Evolutionary conservation across 2,329 filamentous ascomycete species (phyloP), one percentile per base, ranked within the genome.

Genomic region (Colletotrichum tropicicola): DNA sequence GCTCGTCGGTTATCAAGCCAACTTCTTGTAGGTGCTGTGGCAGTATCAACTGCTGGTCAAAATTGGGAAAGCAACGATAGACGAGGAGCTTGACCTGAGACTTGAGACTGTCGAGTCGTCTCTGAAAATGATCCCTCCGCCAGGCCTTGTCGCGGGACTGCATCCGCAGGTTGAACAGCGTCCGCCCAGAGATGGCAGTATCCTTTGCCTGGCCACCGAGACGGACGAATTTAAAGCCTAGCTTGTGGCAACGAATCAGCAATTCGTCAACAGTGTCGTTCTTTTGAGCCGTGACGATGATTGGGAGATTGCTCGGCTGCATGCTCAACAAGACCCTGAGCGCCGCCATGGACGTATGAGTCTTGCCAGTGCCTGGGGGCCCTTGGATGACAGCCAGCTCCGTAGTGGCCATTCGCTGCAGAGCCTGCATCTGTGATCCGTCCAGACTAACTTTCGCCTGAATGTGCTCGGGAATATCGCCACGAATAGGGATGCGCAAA

Each of bases 211-310:
- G 86, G 3, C 90, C 89, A 43, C 93, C 93, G 9, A 87, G 73
- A 3, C 85, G 83, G 9, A 82, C 79, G 61, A 94, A 89, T 1
- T 87, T 83, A 83, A 76, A 91, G 3, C 74, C 76, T 0, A 70
- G 58, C 1, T 79, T 73, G 1, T 88, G 81, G 15, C 93, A 82
- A 58, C 90, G 87, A 1, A 80, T 78, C 0, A 97, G 80, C 0
- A 98, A 81, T 73, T 97, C 94, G 70, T 98, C 94, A 0, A 97
- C 80, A 0, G 94, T 94, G 75, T 97, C 93, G 64, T 98, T 98
- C 0, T 94, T 98, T 71, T 97, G 93, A 7, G 93, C 93, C 0
- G 93, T 87, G 4, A 97, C 83, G 19, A 97, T 83, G 28, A 98
- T 89, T 0, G 92, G 92, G 8, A 89, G 85, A 61, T 90, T 87